These are phyloP conservation scores for Knufia petricola DNA, from an alignment of 2,329 filamentous ascomycete species.

Conservation along the genomic window DNA sequence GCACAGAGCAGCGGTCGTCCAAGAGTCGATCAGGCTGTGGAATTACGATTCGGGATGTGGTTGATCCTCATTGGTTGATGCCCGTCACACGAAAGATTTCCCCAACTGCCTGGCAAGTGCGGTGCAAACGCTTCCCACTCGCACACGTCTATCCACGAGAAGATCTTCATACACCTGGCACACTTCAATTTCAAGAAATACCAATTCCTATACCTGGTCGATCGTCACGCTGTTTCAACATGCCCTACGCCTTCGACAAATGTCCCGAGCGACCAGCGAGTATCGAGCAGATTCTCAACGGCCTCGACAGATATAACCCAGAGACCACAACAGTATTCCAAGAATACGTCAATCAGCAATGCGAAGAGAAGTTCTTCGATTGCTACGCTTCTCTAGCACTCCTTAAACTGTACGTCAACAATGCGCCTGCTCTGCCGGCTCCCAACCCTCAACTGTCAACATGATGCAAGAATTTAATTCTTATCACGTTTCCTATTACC, in stretches of 20 bases:
- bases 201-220: no score
- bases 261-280: conserved; percentile 84
- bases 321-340: conserved; percentile 91
- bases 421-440: no score
- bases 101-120: background rate
- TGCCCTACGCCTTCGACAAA: conserved; percentile 59
- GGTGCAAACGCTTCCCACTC: background rate
- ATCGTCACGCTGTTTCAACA: no score
- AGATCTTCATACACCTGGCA: background rate
- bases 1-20: no score
- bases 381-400: conserved; percentile 94
- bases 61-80: no score
- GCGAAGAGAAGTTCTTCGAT: conserved; percentile 88
- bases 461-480: conserved; percentile 60
- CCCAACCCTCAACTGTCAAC: conserved; percentile 8
- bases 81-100: conserved; percentile 6
- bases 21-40: background rate
- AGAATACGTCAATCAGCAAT: conserved; percentile 88
- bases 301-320: conserved; percentile 96
- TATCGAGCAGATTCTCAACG: conserved; percentile 88
- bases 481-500: conserved; percentile 98
- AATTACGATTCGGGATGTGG: background rate
- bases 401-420: conserved; percentile 70
- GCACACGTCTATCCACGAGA: background rate
- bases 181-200: no score